These are phyloP conservation scores for Plasmodium vivax DNA, from an alignment of 169 alveolate species.

Conservation along the genomic window DNA sequence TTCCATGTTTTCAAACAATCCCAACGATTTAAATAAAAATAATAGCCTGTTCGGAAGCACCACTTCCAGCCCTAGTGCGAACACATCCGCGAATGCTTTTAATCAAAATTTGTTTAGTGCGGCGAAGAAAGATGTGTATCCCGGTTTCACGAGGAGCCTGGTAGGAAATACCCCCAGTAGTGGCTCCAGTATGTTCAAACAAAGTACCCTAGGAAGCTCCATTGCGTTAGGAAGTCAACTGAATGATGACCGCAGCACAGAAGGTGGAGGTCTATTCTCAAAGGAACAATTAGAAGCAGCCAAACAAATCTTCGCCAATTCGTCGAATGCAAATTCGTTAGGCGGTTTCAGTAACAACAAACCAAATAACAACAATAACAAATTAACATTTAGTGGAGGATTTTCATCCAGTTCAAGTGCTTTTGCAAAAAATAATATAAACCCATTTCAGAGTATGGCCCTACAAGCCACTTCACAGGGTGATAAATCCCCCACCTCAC, in stretches of 20 bases:
- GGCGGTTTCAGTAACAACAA: constrained; percentile 1
- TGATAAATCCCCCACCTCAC: constrained; percentile 26
- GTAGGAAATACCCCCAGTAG: constrained; percentile 39
- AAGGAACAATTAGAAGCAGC: constrained; percentile 74
- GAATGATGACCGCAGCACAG: constrained; percentile 60
- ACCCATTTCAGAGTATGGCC: constrained; percentile 74
- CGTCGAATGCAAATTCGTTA: constrained; percentile 33
- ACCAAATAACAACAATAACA: constrained; percentile 14
- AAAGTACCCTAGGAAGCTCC: constrained; percentile 71
- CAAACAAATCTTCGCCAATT: constrained; percentile 67
- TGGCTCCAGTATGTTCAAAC: constrained; percentile 53
- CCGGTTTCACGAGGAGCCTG: constrained; percentile 53
- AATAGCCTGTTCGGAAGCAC: constrained; percentile 39
- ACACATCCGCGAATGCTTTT: constrained; percentile 34
- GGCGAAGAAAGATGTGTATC: constrained; percentile 64
- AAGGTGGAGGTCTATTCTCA: constrained; percentile 60
- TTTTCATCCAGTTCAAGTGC: constrained; percentile 61
- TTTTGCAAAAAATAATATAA: constrained; percentile 64
- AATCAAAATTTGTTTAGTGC: constrained; percentile 71
- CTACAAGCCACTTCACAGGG: constrained; percentile 40
- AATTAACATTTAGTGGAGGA: constrained; percentile 65
- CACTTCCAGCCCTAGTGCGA: not conserved
- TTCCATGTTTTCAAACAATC: constrained; percentile 22
- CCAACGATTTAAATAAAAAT: constrained; percentile 46
- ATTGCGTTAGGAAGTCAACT: constrained; percentile 74